phyloP scores from a whole-genome alignment of 139 green algal species.

The Chlamydomonas incerta region DNA sequence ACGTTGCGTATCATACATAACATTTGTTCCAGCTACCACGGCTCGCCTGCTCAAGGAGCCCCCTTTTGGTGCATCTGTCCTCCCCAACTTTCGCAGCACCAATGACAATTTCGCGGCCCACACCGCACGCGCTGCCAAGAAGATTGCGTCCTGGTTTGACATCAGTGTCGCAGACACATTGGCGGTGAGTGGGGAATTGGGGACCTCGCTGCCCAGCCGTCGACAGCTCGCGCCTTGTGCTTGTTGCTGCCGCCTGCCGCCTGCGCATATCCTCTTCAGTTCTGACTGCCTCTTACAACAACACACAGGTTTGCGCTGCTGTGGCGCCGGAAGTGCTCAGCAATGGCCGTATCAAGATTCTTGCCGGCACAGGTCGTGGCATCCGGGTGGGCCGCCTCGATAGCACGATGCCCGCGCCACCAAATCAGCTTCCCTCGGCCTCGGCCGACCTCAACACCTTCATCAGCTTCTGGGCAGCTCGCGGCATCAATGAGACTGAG shows the following conservation, averaged over 20 bases:
- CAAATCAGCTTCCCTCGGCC: background rate
- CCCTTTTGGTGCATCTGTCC: too few species aligned
- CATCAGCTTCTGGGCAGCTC: background rate
- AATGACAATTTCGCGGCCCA: background rate
- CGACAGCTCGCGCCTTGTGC: too few species aligned
- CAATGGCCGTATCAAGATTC: background rate
- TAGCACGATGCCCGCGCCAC: background rate
- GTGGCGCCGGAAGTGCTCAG: background rate
- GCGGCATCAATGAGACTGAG: background rate
- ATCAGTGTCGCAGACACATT: conserved; percentile 8
- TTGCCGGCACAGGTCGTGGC: background rate
- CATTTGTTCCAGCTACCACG: too few species aligned
- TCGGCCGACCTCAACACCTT: background rate
- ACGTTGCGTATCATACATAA: too few species aligned
- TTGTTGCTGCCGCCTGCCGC: too few species aligned
- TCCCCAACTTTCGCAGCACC: background rate
- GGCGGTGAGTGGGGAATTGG: background rate
- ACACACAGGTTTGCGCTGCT: background rate
- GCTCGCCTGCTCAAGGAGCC: too few species aligned
- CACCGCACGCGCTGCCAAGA: background rate
- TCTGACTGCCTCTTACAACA: background rate
- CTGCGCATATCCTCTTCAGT: background rate
- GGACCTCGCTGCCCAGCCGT: too few species aligned
- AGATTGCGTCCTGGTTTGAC: conserved; percentile 2
- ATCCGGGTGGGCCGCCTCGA: background rate